These are phyloP conservation scores for Jimgerdemannia lactiflua DNA, from an alignment of 192 early-diverging fungal genomes.

Conservation along the genomic window DNA sequence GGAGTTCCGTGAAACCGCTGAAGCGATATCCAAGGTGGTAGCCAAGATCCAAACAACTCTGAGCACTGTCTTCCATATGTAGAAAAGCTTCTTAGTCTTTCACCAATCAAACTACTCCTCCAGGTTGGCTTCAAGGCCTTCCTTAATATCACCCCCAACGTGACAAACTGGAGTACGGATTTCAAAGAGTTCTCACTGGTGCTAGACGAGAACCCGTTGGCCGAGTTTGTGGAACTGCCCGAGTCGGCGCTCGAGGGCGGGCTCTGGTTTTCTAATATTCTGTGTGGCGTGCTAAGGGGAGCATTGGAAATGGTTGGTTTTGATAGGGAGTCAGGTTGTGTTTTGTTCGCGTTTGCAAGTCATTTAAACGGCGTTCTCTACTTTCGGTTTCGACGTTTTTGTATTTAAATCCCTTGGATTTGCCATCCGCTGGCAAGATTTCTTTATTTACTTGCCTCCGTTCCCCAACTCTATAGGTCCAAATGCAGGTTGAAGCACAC, in stretches of 20 bases:
- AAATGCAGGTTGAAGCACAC: constrained; percentile 84
- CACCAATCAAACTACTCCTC: too few relatives aligned
- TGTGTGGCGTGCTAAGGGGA: constrained; percentile 92
- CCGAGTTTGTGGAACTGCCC: constrained; percentile 98
- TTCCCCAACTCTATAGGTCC: constrained; percentile 36
- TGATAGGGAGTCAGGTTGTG: too few relatives aligned
- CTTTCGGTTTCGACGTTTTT: neutral
- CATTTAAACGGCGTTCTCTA: neutral
- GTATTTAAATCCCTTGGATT: constrained; percentile 3
- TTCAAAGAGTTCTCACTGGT: constrained; percentile 90
- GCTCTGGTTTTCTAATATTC: constrained; percentile 96
- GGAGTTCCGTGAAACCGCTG: constrained; percentile 89
- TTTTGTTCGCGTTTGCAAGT: constrained; percentile 34
- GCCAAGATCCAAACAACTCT: neutral
- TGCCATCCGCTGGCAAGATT: neutral
- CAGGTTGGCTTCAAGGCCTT: constrained; percentile 96
- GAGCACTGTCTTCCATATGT: neutral
- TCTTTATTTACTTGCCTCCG: constrained; percentile 10
- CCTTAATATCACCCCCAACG: constrained; percentile 82
- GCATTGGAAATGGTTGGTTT: constrained; percentile 84
- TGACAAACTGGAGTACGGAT: constrained; percentile 82
- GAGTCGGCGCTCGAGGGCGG: constrained; percentile 68
- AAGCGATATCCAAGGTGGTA: constrained; percentile 87
- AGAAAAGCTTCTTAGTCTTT: neutral
- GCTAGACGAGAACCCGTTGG: constrained; percentile 94